A percentile compares a stretch with the other conserved stretches of the same genome.
These are phyloP conservation scores for Mycosphaerella sp. DNA, from an alignment of 2,329 filamentous ascomycete species.

Conservation along the genomic window DNA sequence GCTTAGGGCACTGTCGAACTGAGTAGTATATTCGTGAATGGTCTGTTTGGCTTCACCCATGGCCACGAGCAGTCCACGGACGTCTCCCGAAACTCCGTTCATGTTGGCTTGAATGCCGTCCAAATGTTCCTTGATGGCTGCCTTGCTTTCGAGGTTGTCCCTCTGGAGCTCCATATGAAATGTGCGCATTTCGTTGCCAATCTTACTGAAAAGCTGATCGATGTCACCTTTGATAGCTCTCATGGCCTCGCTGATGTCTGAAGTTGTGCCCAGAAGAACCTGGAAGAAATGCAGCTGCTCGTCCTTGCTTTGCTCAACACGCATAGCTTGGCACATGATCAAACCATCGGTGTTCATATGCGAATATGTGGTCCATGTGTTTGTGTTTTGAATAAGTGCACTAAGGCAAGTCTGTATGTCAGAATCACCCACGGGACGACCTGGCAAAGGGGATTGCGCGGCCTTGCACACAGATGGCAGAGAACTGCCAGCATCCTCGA, in stretches of 20 bases:
- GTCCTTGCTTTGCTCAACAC: constrained; percentile 52
- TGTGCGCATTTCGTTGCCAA: constrained; percentile 11
- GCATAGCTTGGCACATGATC: constrained; percentile 56
- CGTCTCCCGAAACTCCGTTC: constrained; percentile 1
- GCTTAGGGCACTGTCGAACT: constrained; percentile 1
- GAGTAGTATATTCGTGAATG: not conserved
- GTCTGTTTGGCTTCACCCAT: constrained; percentile 2
- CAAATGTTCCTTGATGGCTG: constrained; percentile 3
- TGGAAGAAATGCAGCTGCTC: constrained; percentile 22
- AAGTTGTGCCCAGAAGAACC: not conserved
- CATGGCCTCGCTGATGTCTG: constrained; percentile 2
- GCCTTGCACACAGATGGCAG: constrained; percentile 48
- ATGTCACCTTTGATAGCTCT: constrained; percentile 10
- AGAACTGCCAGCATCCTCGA: constrained; percentile 46
- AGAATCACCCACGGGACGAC: constrained; percentile 25
- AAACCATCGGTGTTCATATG: constrained; percentile 56
- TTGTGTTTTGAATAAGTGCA: constrained; percentile 42
- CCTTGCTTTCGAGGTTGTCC: constrained; percentile 13
- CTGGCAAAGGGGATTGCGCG: constrained; percentile 30
- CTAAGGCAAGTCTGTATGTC: constrained; percentile 48
- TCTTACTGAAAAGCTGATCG: constrained; percentile 9
- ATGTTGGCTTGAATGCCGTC: constrained; percentile 3
- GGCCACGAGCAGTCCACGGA: not conserved
- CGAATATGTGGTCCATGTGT: constrained; percentile 59
- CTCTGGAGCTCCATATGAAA: constrained; percentile 16